Percentiles rank a stretch among this genome's conserved stretches.
Evolutionary conservation across 2,329 filamentous ascomycete species (phyloP).

Genomic region (Ascochyta pisi): DNA sequence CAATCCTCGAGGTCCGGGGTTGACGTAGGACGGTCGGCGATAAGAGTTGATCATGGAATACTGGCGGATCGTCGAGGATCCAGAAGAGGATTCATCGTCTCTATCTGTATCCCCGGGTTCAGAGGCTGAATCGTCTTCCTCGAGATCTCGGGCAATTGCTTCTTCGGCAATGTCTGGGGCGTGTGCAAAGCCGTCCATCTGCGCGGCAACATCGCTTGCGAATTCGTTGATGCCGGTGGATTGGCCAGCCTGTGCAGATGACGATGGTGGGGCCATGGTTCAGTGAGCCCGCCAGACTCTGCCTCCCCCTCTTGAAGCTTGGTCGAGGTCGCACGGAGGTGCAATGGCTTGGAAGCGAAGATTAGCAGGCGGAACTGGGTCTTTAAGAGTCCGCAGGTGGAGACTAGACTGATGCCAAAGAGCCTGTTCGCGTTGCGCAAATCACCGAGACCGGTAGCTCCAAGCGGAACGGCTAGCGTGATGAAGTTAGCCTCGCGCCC

Average conservation of each 20-base stretch:
- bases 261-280: constrained; percentile 8
- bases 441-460: constrained; percentile 16
- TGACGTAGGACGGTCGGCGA: constrained; percentile 77
- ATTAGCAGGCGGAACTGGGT: neutral
- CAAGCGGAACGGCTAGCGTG: constrained; percentile 6
- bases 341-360: neutral
- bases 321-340: neutral
- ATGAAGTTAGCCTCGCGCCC: constrained; percentile 10
- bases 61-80: constrained; percentile 55
- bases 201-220: constrained; percentile 35
- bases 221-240: constrained; percentile 17
- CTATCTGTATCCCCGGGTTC: constrained; percentile 56
- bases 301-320: constrained; percentile 4
- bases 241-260: neutral
- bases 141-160: constrained; percentile 48
- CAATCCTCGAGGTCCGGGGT: constrained; percentile 72
- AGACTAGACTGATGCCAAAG: constrained; percentile 15
- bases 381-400: constrained; percentile 11
- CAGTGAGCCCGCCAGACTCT: neutral
- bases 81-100: constrained; percentile 59
- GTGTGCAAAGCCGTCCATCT: constrained; percentile 40
- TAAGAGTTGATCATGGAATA: constrained; percentile 69
- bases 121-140: constrained; percentile 60
- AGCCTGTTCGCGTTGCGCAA: constrained; percentile 10
- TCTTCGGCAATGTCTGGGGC: constrained; percentile 47